These are phyloP conservation scores for Ajuga chamaepitys DNA, from an alignment of 257 asterid species.

Conservation along the genomic window DNA sequence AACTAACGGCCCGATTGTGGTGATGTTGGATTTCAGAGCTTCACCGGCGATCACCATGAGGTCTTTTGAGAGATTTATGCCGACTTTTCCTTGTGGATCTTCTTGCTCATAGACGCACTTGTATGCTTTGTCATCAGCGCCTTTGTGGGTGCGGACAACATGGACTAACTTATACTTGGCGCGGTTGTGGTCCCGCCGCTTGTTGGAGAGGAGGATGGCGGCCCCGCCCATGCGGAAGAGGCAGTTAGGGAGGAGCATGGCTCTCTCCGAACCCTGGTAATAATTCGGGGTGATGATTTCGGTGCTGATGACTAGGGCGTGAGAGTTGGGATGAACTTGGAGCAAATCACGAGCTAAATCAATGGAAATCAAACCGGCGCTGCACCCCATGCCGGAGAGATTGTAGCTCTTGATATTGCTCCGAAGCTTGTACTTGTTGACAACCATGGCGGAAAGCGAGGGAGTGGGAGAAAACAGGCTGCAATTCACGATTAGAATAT, in stretches of 20 bases:
- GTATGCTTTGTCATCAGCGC: slow-evolving; percentile 40
- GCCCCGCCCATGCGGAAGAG: slow-evolving; percentile 56
- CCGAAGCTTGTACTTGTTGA: slow-evolving; percentile 41
- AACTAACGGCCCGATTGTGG: slow-evolving; percentile 46
- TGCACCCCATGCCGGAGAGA: slow-evolving; percentile 60
- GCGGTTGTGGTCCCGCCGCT: slow-evolving; percentile 25
- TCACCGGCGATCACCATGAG: slow-evolving; percentile 53
- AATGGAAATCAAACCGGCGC: slow-evolving; percentile 48
- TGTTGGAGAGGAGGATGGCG: slow-evolving; percentile 46
- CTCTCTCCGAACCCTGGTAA: slow-evolving; percentile 36
- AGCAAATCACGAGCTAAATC: slow-evolving; percentile 48
- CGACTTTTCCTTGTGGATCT: slow-evolving; percentile 44
- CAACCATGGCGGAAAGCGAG: slow-evolving; percentile 48
- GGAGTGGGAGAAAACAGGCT: slow-evolving; percentile 61
- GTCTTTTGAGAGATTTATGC: slow-evolving; percentile 44
- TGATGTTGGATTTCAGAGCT: slow-evolving; percentile 49
- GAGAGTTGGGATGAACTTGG: slow-evolving; percentile 36
- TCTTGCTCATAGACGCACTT: slow-evolving; percentile 49
- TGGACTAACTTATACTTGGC: slow-evolving; percentile 40
- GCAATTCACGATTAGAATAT: slow-evolving; percentile 42
- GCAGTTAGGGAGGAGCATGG: slow-evolving; percentile 54
- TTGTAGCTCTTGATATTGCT: slow-evolving; percentile 43
- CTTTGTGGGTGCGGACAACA: slow-evolving; percentile 49
- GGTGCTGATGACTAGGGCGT: slow-evolving; percentile 43
- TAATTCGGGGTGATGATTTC: slow-evolving; percentile 46